These are phyloP conservation scores for Arachnopeziza araneosa DNA, from an alignment of 2,329 filamentous ascomycete species.

Conservation along the genomic window DNA sequence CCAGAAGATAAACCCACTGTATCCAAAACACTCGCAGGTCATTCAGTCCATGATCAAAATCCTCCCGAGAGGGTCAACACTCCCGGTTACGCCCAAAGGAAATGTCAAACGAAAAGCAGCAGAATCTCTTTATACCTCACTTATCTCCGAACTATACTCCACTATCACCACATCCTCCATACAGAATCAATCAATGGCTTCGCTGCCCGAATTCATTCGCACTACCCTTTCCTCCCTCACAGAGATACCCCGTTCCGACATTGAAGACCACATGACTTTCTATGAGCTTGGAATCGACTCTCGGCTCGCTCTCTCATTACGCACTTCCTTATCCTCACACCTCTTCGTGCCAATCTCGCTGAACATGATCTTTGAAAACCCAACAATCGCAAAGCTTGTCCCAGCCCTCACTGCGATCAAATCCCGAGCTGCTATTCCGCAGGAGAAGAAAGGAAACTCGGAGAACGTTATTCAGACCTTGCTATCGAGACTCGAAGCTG, in stretches of 20 bases:
- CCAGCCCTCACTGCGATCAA: constrained; percentile 10
- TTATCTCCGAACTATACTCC: constrained; percentile 22
- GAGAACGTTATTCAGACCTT: constrained; percentile 13
- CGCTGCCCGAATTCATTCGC: constrained; percentile 20
- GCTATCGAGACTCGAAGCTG: constrained; percentile 20
- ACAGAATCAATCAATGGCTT: constrained; percentile 1
- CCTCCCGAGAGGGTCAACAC: constrained; percentile 17
- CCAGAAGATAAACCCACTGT: constrained; percentile 19
- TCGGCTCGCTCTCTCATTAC: constrained; percentile 22
- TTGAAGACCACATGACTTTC: constrained; percentile 23
- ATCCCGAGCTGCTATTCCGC: neutral
- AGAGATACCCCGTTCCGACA: constrained; percentile 8
- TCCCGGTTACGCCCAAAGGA: constrained; percentile 30
- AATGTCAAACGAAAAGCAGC: constrained; percentile 31
- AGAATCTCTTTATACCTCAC: constrained; percentile 19
- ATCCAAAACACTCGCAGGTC: constrained; percentile 23
- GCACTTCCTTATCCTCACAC: constrained; percentile 18
- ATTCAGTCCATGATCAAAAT: constrained; percentile 25
- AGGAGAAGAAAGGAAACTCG: neutral
- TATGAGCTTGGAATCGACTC: constrained; percentile 26
- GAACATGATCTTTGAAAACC: constrained; percentile 28
- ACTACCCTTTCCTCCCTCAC: constrained; percentile 15
- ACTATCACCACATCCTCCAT: neutral
- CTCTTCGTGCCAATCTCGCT: constrained; percentile 25
- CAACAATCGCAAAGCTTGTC: constrained; percentile 21